Base-by-base conservation (phyloP, 1,284 basidiomycete genomes). In the Ustilago lituana region DNA sequence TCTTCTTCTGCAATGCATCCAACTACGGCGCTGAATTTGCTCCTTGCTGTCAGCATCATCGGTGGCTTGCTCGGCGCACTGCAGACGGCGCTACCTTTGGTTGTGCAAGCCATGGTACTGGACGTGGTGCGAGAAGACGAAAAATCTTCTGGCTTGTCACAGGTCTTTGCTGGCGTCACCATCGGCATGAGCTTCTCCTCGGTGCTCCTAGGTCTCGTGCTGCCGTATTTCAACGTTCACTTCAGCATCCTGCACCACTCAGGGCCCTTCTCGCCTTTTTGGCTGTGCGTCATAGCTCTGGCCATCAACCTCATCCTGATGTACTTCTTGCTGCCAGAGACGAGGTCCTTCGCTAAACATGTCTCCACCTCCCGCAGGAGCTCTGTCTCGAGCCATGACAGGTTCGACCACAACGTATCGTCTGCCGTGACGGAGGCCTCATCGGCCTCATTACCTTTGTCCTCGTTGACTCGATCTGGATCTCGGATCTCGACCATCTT, bases 181-280 rank as follows among this genome's bases (percentile, higher is more conserved):
- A 10, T 69, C n/a, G 66, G 66, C 26, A 63, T 56, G 40, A 56
- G 38, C 5, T 22, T 46, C 8, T 20, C 55, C 0, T 46, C 66
- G 2, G 14, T 60, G 10, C 31, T 69, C 0, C 15, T 64, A 8
- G 40, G 47, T 24, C 6, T 54, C 39, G 23, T 69, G 4, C 37
- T 63, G 29, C 60, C 66, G 3, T 27, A 4, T n/a, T 56, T 69
- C 23, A 37, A 40, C 24, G 15, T 69, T n/a, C 19, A 53, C 26
- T 69, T 69, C 40, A 57, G 60, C 56, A 52, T 60, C 9, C 49
- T 69, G 14, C 47, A 44, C 24, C 66, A 69, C 26, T 23, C 39
- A 5, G 66, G 60, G 2, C 66, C 60, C 15, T 64, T 58, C 14
- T 69, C 66, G 23, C 66, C 66, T 5, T 69, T 60, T 29, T 50